A percentile compares a stretch with the other conserved stretches of the same genome.
Conservation (phyloP, 108 stramenopile genomes). For the Chaetoceros muelleri region DNA sequence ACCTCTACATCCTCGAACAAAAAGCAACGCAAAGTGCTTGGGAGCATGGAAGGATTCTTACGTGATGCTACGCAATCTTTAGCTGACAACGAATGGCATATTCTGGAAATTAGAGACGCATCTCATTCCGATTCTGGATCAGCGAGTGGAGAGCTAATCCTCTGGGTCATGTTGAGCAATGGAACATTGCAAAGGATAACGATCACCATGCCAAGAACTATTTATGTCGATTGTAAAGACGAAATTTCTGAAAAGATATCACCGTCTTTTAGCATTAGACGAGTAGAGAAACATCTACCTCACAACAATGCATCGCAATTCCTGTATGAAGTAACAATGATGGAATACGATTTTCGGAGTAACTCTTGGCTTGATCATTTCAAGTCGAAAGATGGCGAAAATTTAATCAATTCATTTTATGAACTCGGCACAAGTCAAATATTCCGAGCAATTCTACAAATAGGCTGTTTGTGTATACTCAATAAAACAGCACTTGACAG, state of each 20-base stretch:
- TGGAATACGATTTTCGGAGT: constrained; percentile 57
- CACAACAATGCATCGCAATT: constrained; percentile 50
- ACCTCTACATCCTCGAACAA: too few species aligned
- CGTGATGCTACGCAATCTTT: constrained; percentile 58
- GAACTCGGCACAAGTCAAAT: constrained; percentile 78
- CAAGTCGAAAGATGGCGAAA: constrained; percentile 19
- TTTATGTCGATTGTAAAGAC: constrained; percentile 55
- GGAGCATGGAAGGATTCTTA: constrained; percentile 72
- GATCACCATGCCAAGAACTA: constrained; percentile 68
- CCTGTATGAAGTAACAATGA: constrained; percentile 87
- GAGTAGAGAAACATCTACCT: constrained; percentile 79
- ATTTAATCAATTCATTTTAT: constrained; percentile 74
- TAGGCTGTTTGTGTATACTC: constrained; percentile 79
- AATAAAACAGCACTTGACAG: constrained; percentile 17
- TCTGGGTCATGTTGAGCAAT: constrained; percentile 85
- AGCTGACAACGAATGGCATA: constrained; percentile 73
- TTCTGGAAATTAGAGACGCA: constrained; percentile 90
- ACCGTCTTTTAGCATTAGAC: constrained; percentile 25
- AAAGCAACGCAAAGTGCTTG: constrained; percentile 28
- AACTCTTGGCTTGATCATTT: constrained; percentile 48
- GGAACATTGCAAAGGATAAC: constrained; percentile 70
- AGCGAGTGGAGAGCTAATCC: constrained; percentile 72
- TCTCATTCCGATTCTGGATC: constrained; percentile 48
- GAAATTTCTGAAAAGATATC: constrained; percentile 13
- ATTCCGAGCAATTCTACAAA: constrained; percentile 59